Conservation (phyloP, 176 grass and related monocot genomes). For the Hsuehochloa calcarea region DNA sequence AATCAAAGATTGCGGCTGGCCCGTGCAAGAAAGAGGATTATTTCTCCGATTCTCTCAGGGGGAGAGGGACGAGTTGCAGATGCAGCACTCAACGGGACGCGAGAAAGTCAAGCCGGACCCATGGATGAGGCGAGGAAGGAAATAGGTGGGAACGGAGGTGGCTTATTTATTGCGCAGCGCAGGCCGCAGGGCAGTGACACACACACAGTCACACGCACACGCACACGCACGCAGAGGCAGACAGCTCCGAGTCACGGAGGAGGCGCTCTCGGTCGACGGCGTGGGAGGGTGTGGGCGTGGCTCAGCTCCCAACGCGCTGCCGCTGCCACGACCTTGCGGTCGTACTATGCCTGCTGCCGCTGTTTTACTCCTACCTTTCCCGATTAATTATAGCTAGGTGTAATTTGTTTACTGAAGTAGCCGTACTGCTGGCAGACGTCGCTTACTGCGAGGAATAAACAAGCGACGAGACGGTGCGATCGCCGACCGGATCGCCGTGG, state of each 20-base stretch:
- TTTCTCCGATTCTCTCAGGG: background rate
- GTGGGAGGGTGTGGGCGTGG: background rate
- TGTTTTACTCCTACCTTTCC: background rate
- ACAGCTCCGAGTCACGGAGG: slow-evolving; percentile 35
- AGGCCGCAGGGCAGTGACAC: slow-evolving; percentile 23
- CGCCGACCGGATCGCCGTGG: slow-evolving; percentile 24
- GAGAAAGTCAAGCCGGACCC: slow-evolving; percentile 44
- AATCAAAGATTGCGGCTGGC: background rate
- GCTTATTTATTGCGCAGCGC: slow-evolving; percentile 46
- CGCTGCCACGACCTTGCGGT: slow-evolving; percentile 13
- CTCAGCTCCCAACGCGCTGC: slow-evolving; percentile 30
- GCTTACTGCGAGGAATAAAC: slow-evolving; percentile 39
- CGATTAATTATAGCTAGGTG: background rate
- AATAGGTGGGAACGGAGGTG: background rate
- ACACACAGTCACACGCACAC: slow-evolving; percentile 12
- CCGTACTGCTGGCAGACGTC: background rate
- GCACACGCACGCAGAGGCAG: slow-evolving; percentile 27
- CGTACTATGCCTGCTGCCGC: background rate
- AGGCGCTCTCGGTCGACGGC: slow-evolving; percentile 1
- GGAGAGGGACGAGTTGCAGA: slow-evolving; percentile 22
- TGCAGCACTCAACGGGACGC: slow-evolving; percentile 17
- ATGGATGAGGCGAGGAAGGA: slow-evolving; percentile 10
- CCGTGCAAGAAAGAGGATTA: slow-evolving; percentile 10
- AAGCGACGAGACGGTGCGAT: background rate
- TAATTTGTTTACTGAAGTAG: too few relatives aligned